Evolutionary conservation across 2,329 filamentous ascomycete genomes (phyloP), one percentile per base, ranked within the genome.

Genomic region (Cryphonectria parasitica): DNA sequence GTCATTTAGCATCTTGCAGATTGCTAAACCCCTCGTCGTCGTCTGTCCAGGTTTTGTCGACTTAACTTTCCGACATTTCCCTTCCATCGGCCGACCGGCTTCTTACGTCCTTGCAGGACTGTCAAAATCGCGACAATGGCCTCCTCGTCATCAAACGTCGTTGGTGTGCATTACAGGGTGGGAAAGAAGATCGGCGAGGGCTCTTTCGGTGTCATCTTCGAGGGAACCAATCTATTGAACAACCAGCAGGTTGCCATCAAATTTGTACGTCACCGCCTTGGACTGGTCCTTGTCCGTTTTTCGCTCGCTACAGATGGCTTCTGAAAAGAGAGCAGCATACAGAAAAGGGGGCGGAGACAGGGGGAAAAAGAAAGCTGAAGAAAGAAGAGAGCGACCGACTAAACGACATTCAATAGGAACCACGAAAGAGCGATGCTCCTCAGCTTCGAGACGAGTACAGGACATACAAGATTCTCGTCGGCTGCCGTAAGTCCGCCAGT

Each of bases 141-240:
- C 71, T 95, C 93, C 74, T 94, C 92, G 72, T 96, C 93, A 74
- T 97, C 94, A 73, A 98, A 98, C 83, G 96, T 99, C 76, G 96
- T 98, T 78, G 96, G 96, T 80, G 96, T 99, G 76, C 96, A 99
- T 85, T 99, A 99, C 83, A 90, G 96, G 75, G 96, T 99, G 75
- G 96, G 96, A 78, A 98, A 98, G 89, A 99, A 99, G 87, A 98
- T 99, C 77, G 96, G 96, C 81, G 96, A 98, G 89, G 95, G 95
- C 75, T 97, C 94, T 54, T 98, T 98, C 79, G 95, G 95, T 86
- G 96, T 98, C 77, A 98, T 98, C 80, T 98, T 98, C 79, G 96
- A 98, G 83, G 96, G 96, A 76, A 98, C 95, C 79, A 99, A 99
- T 82, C 88, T 99, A 77, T 88, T 99, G 82, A 99, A 99, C 87